Percentiles rank a stretch among this genome's conserved stretches.
Conservation (phyloP, 2,329 filamentous ascomycete genomes). For the Penicillium sp. region DNA sequence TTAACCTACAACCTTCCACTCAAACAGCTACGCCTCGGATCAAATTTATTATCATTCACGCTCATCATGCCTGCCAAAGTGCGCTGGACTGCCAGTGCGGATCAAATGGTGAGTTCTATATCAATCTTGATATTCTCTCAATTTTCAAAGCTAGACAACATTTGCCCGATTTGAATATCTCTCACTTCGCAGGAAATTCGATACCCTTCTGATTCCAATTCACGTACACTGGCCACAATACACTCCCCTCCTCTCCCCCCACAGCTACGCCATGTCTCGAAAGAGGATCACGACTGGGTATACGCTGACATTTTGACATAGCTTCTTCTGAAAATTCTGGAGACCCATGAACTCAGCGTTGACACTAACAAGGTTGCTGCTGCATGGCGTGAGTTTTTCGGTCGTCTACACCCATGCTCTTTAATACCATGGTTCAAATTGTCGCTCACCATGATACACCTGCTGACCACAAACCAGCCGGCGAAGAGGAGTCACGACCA, state of each 20-base stretch:
- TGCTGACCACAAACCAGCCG: background rate
- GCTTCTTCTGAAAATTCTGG: constrained; percentile 47
- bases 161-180: too few relatives aligned
- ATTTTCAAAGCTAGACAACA: too few relatives aligned
- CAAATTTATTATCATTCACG: too few relatives aligned
- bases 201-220: too few relatives aligned
- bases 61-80: background rate
- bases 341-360: constrained; percentile 42
- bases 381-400: constrained; percentile 44
- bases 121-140: too few relatives aligned
- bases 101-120: background rate
- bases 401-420: too few relatives aligned
- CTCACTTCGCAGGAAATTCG: too few relatives aligned
- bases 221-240: too few relatives aligned
- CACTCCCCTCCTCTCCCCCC: too few relatives aligned
- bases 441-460: too few relatives aligned
- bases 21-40: background rate
- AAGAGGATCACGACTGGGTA: too few relatives aligned
- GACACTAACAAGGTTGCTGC: constrained; percentile 39
- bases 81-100: background rate
- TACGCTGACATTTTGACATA: constrained; percentile 13
- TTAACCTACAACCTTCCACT: background rate
- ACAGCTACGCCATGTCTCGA: background rate
- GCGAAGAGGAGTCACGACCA: constrained; percentile 25
- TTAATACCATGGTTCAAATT: too few relatives aligned